Evolutionary conservation across 2,329 filamentous ascomycete species (phyloP), one percentile per base, ranked within the genome.

Genomic region (Ceratocystiopsis minuta): DNA sequence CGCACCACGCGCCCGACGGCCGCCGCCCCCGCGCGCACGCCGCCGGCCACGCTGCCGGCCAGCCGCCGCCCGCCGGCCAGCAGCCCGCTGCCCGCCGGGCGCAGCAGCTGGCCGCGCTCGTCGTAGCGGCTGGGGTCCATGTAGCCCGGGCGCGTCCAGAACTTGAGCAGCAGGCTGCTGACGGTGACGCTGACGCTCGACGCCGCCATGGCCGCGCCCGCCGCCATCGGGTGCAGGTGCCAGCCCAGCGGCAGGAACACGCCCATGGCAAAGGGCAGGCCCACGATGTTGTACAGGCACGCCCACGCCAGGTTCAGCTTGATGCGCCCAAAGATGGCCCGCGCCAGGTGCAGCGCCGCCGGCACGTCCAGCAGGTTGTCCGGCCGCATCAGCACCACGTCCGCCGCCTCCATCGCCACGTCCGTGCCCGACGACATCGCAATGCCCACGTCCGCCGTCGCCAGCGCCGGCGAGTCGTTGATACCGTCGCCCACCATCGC

Each of bases 401-500:
- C 86, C 0, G 90, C 90, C 1, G 90, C 90, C 62, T 96, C 90
- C 76, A 98, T 93, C 39, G 90, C 90, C 1, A 98, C 88, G 56
- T 96, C 90, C 0, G 90, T 96, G 43, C 90, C 90, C 9, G 79
- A 86, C 6, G 84, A 73, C 60, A 98, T 84, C 44, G 87, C 87
- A 50, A 98, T 94, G 48, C 90, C 90, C 24, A 96, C 77, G 51
- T 93, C 78, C 12, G 90, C 87, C 0, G 86, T 93, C 0, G 86
- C 90, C 12, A 98, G 74, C 1, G 90, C 90, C 0, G 90, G 90
- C 0, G 86, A 94, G 63, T 98, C 90, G 60, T 98, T 98, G 70
- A 98, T 95, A 36, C 90, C 90, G 58, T 98, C 90, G 41, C 90
- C 87, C 14, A 96, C 87, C 90, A 98, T 98, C 50, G 84, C 90